Base-by-base conservation (phyloP, 257 asterid species). In the Schizonepeta tenuifolia region DNA sequence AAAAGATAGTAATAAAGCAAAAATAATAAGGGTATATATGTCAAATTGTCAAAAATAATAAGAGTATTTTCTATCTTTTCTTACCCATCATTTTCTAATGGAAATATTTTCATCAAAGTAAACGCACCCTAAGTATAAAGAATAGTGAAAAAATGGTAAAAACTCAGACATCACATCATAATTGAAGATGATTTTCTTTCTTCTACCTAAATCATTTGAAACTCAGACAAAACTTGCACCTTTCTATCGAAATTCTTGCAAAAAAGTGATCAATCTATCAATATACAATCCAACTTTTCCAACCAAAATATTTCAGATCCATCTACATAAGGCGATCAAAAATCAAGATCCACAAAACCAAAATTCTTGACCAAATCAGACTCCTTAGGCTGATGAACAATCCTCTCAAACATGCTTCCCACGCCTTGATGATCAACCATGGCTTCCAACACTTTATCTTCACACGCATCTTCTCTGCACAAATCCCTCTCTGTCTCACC, bases 381-480 rank as follows among this genome's bases (percentile, higher is more conserved):
- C 5, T 76, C 89, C 75, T 88, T 86, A 0, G 96, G 95, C 60
- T 79, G 84, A 58, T 81, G 77, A 65, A 83, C 65, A 38, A 90
- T 80, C 65, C 69, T 69, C 76, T 86, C 86, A 75, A 93, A 72
- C 59, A 81, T 78, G 51, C 72, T 47, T 0, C 69, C 26, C 36
- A 79, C 59, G 12, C 58, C 68, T 24, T 63, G 57, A 31, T 77
- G 71, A 6, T 71, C 69, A n/a, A 86, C 81, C 86, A 93, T 89
- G 26, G 78, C 70, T 15, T 87, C 93, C 80, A 93, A 55, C 69
- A 90, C 65, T 4, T 50, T 59, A 53, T 90, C 97, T 28, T 81
- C 84, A 3, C 63, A 54, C 15, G 75, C 84, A 31, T 21, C 38
- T 7, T 51, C 20, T n/a, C 62, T 51, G 0, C n/a, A 1, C 65